Base-by-base conservation (phyloP, 139 green algal species). In the Micractinium conductrix region DNA sequence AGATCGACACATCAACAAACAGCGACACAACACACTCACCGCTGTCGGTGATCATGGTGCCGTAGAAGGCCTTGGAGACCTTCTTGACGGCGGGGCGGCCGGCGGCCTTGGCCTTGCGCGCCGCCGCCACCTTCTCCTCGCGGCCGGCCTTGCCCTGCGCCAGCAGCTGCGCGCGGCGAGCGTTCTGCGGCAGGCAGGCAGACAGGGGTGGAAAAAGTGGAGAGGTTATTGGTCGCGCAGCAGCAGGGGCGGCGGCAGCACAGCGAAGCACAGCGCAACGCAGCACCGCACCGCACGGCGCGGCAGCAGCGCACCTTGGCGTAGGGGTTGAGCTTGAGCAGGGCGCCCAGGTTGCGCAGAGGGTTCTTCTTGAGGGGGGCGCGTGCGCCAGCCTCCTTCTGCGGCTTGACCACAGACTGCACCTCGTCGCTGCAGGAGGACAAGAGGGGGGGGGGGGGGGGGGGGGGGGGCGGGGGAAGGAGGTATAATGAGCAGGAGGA, bases 301-400 rank as follows among this genome's bases (percentile, higher is more conserved):
- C 10, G 14, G 4, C 16, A 10, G 60, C 60, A n/a, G 48, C n/a
- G 69, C 44, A 88, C 86, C 82, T 95, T 95, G 79, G 96, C 96
- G 84, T 98, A 98, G 22, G 97, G 97, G 94, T 99, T 99, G 85
- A 99, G 95, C 93, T 98, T 98, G 74, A 98, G 85, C 92, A 99
- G 92, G 53, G 95, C 95, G 68, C 93, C 93, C 89, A 98, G 87
- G 95, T 99, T 99, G 90, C 96, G 96, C 73, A 99, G 91, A 7
- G 97, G 97, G 93, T 99, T 99, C 93, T 98, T 98, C 94, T 99
- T 99, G 43, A 99, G 92, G 2, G 94, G 87, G 0, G 80, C 70
- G 79, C 84, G 87, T 80, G 81, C 91, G 84, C 81, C 89, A 63
- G 63, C n/a, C 28, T 72, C 67, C 91, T 96, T 96, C 60, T 92